A percentile compares a stretch with the other conserved stretches of the same genome.
These are phyloP conservation scores for Kodamaea arcana DNA, from an alignment of 1,139 yeast species.

Conservation along the genomic window DNA sequence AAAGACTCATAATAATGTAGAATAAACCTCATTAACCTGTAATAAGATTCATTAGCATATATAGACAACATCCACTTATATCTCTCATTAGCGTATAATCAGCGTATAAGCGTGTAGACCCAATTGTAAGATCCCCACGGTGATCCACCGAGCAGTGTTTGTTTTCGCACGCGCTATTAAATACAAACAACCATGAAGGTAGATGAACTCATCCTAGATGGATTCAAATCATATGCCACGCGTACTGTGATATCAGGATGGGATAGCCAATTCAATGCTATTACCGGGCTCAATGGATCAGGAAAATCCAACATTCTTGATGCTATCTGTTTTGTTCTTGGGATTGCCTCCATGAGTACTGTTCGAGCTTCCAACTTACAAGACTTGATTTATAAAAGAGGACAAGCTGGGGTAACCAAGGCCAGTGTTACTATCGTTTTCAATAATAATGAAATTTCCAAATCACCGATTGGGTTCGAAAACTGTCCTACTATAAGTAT, in stretches of 20 bases:
- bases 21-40: no score
- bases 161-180: no score
- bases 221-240: slow-evolving; percentile 95
- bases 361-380: slow-evolving; percentile 92
- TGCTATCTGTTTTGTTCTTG: slow-evolving; percentile 97
- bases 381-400: slow-evolving; percentile 92
- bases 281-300: slow-evolving; percentile 95
- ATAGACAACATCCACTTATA: no score
- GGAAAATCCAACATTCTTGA: slow-evolving; percentile 95
- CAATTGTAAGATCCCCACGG: no score
- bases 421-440: slow-evolving; percentile 96
- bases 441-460: slow-evolving; percentile 71
- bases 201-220: slow-evolving; percentile 92
- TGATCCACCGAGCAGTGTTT: no score
- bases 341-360: slow-evolving; percentile 89
- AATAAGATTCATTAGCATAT: no score
- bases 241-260: slow-evolving; percentile 94
- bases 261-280: slow-evolving; percentile 96
- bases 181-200: slow-evolving; percentile 60
- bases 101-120: no score
- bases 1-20: no score
- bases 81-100: no score
- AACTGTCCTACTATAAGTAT: slow-evolving; percentile 78
- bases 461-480: slow-evolving; percentile 87
- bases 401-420: slow-evolving; percentile 96